phyloP scores from a whole-genome alignment of 1,284 basidiomycete species.

The Athelia sp. region DNA sequence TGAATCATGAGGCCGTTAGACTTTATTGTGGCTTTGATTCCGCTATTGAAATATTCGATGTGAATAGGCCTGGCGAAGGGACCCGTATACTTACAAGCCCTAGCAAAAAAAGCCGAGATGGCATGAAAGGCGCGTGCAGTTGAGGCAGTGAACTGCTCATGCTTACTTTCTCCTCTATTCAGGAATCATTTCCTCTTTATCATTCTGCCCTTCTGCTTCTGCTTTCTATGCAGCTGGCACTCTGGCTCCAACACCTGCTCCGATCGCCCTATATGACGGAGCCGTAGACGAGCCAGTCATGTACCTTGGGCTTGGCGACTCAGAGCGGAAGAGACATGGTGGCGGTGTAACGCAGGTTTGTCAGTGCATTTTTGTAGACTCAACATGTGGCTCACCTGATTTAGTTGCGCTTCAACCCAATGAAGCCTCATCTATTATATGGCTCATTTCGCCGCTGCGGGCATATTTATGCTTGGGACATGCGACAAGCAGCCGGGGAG shows the following conservation, averaged over 20 bases:
- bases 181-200: constrained; percentile 84
- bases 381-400: not conserved
- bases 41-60: constrained; percentile 85
- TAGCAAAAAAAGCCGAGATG: constrained; percentile 76
- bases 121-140: constrained; percentile 65
- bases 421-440: constrained; percentile 67
- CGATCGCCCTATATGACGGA: constrained; percentile 75
- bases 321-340: constrained; percentile 28
- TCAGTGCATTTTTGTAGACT: not conserved
- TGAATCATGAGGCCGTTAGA: constrained; percentile 32
- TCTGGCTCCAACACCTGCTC: constrained; percentile 40
- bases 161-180: not conserved
- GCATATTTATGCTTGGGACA: constrained; percentile 72
- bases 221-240: constrained; percentile 74
- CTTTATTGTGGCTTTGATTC: constrained; percentile 89
- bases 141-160: not conserved
- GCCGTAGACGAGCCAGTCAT: constrained; percentile 49
- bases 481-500: constrained; percentile 55
- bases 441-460: constrained; percentile 71
- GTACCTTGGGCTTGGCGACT: constrained; percentile 51
- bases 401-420: constrained; percentile 79
- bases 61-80: constrained; percentile 69
- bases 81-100: constrained; percentile 71
- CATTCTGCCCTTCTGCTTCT: constrained; percentile 64
- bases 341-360: constrained; percentile 68